These are phyloP conservation scores for Dictyostelium purpureum DNA, from an alignment of 78 protist genomes.

Conservation along the genomic window DNA sequence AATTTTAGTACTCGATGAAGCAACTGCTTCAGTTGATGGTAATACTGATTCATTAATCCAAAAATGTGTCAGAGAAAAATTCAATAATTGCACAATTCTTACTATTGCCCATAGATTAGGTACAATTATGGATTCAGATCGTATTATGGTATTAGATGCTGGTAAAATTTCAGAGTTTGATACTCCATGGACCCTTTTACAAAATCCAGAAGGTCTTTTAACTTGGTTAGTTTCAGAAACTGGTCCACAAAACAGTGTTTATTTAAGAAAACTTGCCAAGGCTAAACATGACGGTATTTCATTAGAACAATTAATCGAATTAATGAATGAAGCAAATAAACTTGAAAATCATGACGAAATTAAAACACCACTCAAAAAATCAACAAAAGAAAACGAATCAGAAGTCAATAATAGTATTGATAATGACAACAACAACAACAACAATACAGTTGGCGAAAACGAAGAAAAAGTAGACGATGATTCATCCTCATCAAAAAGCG, in stretches of 20 bases:
- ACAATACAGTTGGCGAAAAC: no score
- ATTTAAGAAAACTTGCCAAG: constrained; percentile 34
- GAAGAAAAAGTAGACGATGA: no score
- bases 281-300: neutral
- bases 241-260: constrained; percentile 47
- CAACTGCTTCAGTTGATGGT: constrained; percentile 92
- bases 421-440: no score
- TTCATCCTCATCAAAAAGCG: no score
- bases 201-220: constrained; percentile 51
- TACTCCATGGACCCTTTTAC: constrained; percentile 48
- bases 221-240: constrained; percentile 75
- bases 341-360: no score
- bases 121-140: constrained; percentile 92
- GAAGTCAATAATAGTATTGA: no score
- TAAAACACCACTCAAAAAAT: no score
- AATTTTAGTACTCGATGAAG: constrained; percentile 92
- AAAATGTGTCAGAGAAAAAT: constrained; percentile 73
- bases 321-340: no score
- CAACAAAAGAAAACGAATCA: no score
- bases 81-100: constrained; percentile 73
- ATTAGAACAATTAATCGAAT: no score
- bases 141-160: constrained; percentile 77
- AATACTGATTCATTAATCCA: constrained; percentile 91
- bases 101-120: constrained; percentile 95
- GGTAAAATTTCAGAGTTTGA: constrained; percentile 81